Percentiles rank a stretch among this genome's conserved stretches.
These are phyloP conservation scores for Entoloma clypeatum DNA, from an alignment of 1,284 basidiomycete genomes.

Conservation along the genomic window DNA sequence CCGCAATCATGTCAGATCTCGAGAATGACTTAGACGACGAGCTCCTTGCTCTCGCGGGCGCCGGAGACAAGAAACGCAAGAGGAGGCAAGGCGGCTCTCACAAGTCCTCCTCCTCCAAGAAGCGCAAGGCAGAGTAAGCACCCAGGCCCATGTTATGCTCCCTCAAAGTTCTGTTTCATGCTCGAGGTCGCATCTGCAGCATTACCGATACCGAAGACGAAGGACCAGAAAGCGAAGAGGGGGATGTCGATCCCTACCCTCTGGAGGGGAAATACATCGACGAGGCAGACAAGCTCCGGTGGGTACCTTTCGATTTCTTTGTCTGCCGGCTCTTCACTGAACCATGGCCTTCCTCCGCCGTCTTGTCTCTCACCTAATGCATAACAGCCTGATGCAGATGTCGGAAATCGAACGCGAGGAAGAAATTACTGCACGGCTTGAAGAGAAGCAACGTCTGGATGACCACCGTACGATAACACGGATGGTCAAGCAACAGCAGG, in stretches of 20 bases:
- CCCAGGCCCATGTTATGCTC: too few species aligned
- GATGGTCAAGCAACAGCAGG: slow-evolving; percentile 65
- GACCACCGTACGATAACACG: slow-evolving; percentile 74
- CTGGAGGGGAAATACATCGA: slow-evolving; percentile 88
- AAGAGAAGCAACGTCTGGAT: slow-evolving; percentile 75
- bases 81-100: slow-evolving; percentile 26
- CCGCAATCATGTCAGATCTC: slow-evolving; percentile 77
- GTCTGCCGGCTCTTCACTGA: too few species aligned
- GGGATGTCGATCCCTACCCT: slow-evolving; percentile 73
- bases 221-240: slow-evolving; percentile 59
- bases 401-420: slow-evolving; percentile 88
- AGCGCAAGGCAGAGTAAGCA: slow-evolving; percentile 41
- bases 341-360: too few species aligned
- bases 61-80: slow-evolving; percentile 40
- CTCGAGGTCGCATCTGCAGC: slow-evolving; percentile 17
- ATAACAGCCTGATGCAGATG: slow-evolving; percentile 74
- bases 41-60: slow-evolving; percentile 42
- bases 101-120: slow-evolving; percentile 33
- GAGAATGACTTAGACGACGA: slow-evolving; percentile 51
- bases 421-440: slow-evolving; percentile 74
- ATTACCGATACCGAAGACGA: slow-evolving; percentile 50
- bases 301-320: slow-evolving; percentile 32
- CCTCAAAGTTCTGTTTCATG: too few species aligned
- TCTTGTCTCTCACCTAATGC: slow-evolving; percentile 13
- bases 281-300: slow-evolving; percentile 79